Base-by-base conservation (phyloP, 345 rosid species). In the Trapa bicornis region DNA sequence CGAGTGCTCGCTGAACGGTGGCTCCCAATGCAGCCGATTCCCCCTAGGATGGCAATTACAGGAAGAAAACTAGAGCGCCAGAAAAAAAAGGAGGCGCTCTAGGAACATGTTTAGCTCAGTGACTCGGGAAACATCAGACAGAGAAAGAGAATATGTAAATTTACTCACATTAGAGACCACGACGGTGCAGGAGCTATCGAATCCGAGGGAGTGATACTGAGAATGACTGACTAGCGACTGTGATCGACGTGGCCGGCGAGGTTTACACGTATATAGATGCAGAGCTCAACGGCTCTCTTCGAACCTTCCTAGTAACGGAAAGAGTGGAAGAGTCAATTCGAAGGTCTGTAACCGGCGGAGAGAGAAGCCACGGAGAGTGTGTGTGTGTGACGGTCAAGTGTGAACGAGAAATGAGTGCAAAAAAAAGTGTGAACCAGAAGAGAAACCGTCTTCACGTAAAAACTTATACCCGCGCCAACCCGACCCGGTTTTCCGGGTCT, bases 221-320 rank as follows among this genome's bases (percentile, higher is more conserved):
- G 63, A 35, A 7, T 8, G 63, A 58, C 29, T 14, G 61, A 57
- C 9, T 2, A 16, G 63, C 3, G 37, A 9, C 13, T 7, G 63
- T 10, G 63, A 33, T 58, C 63, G 63, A 33, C 29, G 38, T 16
- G 9, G 63, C 7, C 61, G 61, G 11, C 36, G 61, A 6, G 38
- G 63, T 58, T 58, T 33, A 22, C 29, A 22, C 29, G 29, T 22
- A 58, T 58, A 57, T 9, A 33, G 62, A 33, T 33, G 35, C 10
- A 33, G 29, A 36, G 54, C 35, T 32, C 69, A 67, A 67, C 69
- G 69, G 69, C 69, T 52, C 62, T 53, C 61, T 4, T 37, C 33
- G 58, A n/a, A 54, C 61, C 12, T 53, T 22, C 58, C 53, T 52
- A 45, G 67, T 52, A 67, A 67, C 69, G 47, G 69, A 67, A 29